phyloP scores from a whole-genome alignment of 2,329 filamentous ascomycete species.

The Ascochyta clinopodiicola region DNA sequence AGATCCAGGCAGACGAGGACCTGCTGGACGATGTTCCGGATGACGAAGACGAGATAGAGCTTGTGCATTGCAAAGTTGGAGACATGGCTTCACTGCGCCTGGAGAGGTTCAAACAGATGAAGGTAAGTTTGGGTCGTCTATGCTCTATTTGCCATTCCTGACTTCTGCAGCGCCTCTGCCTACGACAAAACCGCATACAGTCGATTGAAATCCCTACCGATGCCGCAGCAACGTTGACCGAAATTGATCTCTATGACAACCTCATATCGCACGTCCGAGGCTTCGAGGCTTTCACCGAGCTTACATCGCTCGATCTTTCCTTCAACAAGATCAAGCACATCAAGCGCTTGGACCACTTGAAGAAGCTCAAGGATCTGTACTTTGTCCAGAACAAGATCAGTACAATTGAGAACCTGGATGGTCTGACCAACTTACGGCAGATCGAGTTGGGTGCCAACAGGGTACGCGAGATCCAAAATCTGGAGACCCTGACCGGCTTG shows the following conservation, averaged over 20 bases:
- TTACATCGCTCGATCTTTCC: constrained; percentile 85
- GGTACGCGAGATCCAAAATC: constrained; percentile 85
- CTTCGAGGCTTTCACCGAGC: constrained; percentile 76
- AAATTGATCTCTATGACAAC: constrained; percentile 97
- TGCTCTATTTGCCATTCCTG: constrained; percentile 2
- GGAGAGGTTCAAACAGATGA: constrained; percentile 78
- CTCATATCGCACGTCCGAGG: constrained; percentile 85
- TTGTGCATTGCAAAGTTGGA: constrained; percentile 83
- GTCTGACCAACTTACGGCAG: constrained; percentile 75
- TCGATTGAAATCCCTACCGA: constrained; percentile 75
- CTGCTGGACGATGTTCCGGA: constrained; percentile 64
- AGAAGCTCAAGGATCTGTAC: constrained; percentile 80
- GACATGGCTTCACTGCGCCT: constrained; percentile 81
- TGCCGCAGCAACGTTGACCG: constrained; percentile 72
- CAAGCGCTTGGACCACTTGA: constrained; percentile 82
- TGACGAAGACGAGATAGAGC: constrained; percentile 71
- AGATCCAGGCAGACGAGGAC: constrained; percentile 54
- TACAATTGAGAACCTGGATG: constrained; percentile 83
- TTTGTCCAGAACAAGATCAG: constrained; percentile 95
- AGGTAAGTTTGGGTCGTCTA: constrained; percentile 49
- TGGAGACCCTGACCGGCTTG: constrained; percentile 78
- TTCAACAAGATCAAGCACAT: constrained; percentile 99
- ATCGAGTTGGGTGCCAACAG: constrained; percentile 92
- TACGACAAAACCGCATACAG: constrained; percentile 90
- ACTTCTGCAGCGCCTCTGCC: constrained; percentile 70